Conservation (phyloP, 352 stramenopile genomes). For the Globisporangium echinulatum region DNA sequence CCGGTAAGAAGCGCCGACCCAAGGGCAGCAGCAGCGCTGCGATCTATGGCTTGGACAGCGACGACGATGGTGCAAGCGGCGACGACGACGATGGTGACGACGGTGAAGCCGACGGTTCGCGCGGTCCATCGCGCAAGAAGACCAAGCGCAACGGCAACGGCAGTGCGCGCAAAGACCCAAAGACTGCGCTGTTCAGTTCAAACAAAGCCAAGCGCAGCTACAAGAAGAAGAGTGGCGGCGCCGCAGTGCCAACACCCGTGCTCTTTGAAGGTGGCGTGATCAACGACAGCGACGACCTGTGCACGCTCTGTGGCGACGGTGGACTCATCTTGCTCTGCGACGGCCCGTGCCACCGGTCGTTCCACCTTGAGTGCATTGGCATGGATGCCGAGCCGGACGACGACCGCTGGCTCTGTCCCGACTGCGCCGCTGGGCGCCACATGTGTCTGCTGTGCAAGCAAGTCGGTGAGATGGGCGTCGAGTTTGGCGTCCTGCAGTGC, state of each 20-base stretch:
- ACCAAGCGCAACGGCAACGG: constrained; percentile 16
- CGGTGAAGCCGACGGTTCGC: constrained; percentile 19
- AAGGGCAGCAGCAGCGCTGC: not conserved
- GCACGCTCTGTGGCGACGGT: constrained; percentile 88
- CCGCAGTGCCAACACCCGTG: not conserved
- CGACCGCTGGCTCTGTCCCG: constrained; percentile 87
- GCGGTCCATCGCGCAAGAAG: constrained; percentile 26
- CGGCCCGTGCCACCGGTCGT: constrained; percentile 89
- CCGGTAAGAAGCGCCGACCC: constrained; percentile 19
- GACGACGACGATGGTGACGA: constrained; percentile 37
- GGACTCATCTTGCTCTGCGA: constrained; percentile 90
- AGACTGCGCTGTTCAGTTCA: constrained; percentile 9
- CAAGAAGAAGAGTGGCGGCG: constrained; percentile 19
- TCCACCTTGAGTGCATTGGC: constrained; percentile 89
- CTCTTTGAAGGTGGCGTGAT: constrained; percentile 50
- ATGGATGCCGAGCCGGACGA: constrained; percentile 80
- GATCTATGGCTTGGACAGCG: constrained; percentile 26
- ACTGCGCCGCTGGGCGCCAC: constrained; percentile 84
- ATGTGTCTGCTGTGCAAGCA: constrained; percentile 91
- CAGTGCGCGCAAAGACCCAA: constrained; percentile 27
- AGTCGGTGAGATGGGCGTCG: constrained; percentile 83
- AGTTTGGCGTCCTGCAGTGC: constrained; percentile 89
- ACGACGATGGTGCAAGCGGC: constrained; percentile 23
- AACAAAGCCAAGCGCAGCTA: constrained; percentile 11
- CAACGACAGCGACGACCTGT: constrained; percentile 89